Evolutionary conservation across 306 rosid species (phyloP), one percentile per base, ranked within the genome.

Genomic region (Bauhinia variegata): DNA sequence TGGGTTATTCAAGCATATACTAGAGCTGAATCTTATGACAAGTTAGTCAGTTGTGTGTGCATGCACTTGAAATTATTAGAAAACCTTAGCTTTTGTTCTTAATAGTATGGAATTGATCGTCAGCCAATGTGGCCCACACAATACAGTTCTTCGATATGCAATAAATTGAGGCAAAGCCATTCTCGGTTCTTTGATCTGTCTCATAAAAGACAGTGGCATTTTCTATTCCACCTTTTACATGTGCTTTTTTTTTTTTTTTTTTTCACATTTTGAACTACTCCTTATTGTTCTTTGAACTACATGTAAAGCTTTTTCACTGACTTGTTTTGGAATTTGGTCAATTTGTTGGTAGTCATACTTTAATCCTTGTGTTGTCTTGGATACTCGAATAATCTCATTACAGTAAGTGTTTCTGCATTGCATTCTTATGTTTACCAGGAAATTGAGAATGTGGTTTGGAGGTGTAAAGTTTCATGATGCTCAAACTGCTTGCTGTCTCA

Each of bases 1-100:
- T 93, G 97, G 98, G 96, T 93, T 78, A 88, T 93, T 75, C 96
- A 93, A 83, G 98, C 98, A 39, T 93, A 86, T 82, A 88, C 97
- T 61, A 89, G 96, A 81, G 98, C 98, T 70, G 98, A 92, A 68
- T 80, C 98, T 78, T 92, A 92, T 75, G 98, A 92, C 83, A 89
- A 96, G 98, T 92, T 76, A 58, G 75, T 70, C 28, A 49, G 46
- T 49, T 58, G 54, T 36, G 2, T 36, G 9, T 36, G 41, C 41
- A 36, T 23, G 28, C 28, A 8, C 41, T 5, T 36, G 47, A 7
- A 41, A 10, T 4, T 10, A 11, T 41, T 7, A 41, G 0, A 8
- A 41, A 41, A 1, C 11, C 13, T 3, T 41, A 32, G 7, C 42
- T 63, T 62, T 60, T 49, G 47, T 70, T 70, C 47, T 73, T 57